These are phyloP conservation scores for Didymella lethalis DNA, from an alignment of 2,329 filamentous ascomycete genomes.

Conservation along the genomic window DNA sequence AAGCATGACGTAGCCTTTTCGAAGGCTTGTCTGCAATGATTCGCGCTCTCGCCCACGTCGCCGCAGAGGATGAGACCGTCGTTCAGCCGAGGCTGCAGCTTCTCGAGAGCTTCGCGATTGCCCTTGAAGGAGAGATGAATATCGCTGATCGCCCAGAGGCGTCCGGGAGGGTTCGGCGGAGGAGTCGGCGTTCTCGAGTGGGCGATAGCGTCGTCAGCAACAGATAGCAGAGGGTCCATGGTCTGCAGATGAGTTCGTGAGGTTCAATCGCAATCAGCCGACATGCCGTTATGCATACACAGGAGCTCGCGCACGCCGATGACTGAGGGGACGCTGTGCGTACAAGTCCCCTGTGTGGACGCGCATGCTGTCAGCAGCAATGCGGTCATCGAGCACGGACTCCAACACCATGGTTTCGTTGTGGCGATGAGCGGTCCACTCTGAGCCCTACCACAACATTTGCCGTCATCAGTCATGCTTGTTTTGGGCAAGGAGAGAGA, in stretches of 20 bases:
- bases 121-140: slow-evolving; percentile 58
- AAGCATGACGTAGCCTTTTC: slow-evolving; percentile 53
- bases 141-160: slow-evolving; percentile 57
- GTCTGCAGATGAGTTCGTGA: neutral
- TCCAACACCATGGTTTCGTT: slow-evolving; percentile 18
- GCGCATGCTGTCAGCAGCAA: slow-evolving; percentile 14
- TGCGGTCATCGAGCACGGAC: slow-evolving; percentile 24
- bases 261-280: neutral
- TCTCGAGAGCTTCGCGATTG: slow-evolving; percentile 55
- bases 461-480: neutral
- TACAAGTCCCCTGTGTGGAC: slow-evolving; percentile 4
- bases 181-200: slow-evolving; percentile 11
- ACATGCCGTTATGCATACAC: neutral
- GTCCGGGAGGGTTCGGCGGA: slow-evolving; percentile 26
- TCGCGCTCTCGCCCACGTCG: slow-evolving; percentile 50
- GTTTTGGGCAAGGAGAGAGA: neutral
- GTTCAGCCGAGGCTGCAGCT: slow-evolving; percentile 50
- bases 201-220: slow-evolving; percentile 23
- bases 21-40: slow-evolving; percentile 49
- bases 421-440: neutral
- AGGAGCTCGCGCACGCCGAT: neutral
- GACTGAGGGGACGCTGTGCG: slow-evolving; percentile 2
- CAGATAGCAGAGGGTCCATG: slow-evolving; percentile 39
- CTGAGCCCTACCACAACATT: neutral
- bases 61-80: slow-evolving; percentile 58